Evolutionary conservation across 2,329 filamentous ascomycete genomes (phyloP), one percentile per base, ranked within the genome.

Genomic region (Diaporthe sp.): DNA sequence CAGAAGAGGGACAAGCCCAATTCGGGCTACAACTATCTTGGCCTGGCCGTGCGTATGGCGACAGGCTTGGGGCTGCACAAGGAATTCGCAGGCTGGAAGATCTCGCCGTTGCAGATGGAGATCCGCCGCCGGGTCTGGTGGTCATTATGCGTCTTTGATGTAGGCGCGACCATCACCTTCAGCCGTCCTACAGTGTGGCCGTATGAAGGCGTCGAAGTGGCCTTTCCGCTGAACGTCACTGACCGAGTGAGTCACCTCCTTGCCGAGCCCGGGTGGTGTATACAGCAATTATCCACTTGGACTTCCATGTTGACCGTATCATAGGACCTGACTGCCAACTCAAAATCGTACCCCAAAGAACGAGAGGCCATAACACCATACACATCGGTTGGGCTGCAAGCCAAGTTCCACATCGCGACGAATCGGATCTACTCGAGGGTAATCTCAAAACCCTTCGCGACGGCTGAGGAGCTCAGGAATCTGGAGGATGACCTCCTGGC

Each of bases 1-100:
- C 87, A 89, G 77, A 89, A 89, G 78, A 82, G 86, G 46, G 85
- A 89, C 77, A 84, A 86, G 46, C 87, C 87, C 4, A 89, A 89
- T 75, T 87, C 87, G 0, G 87, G 87, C 1, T 89, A 87, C 76
- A 89, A 88, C 77, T 87, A 86, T 61, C 83, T 87, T 46, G 87
- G 87, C 2, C 82, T 88, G 19, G 87, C 87, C 6, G 82, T 87
- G 37, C 81, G 87, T 15, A 85, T 88, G 82, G 87, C 86, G 13
- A 84, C 88, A 62, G 86, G 87, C 0, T 79, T 89, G 4, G 87
- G 88, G 0, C 81, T 89, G 4, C 87, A 89, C 76, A 84, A 85
- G 28, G 87, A 88, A 72, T 82, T 85, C 39, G 80, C 79, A 10
- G 79, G 78, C 13, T 82, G 80, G 80, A 80, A 81, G 42, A 84